Evolutionary conservation across 306 rosid species (phyloP).

Genomic region (Castanea sativa): DNA sequence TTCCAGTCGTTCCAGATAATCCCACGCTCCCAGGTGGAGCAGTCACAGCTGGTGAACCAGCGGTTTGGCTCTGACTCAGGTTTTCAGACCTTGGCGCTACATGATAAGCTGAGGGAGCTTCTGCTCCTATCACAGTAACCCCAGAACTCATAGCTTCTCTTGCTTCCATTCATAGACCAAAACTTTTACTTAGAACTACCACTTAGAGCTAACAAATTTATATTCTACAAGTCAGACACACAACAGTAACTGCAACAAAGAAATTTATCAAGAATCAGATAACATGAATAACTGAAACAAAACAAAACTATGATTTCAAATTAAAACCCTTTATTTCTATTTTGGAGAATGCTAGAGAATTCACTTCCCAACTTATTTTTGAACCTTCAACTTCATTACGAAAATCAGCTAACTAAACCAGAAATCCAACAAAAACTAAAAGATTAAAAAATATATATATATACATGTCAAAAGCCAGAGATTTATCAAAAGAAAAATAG

Average conservation of each 20-base stretch:
- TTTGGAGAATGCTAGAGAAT: neutral
- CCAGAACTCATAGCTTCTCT: conserved; percentile 71
- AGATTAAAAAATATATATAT: neutral
- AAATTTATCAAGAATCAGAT: neutral
- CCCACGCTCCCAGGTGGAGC: conserved; percentile 53
- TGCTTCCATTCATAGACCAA: conserved; percentile 60
- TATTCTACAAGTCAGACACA: conserved; percentile 16
- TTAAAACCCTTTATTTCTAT: neutral
- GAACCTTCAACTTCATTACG: conserved; percentile 22
- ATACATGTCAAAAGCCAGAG: conserved; percentile 9
- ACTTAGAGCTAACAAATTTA: conserved; percentile 1
- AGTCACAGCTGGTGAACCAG: conserved; percentile 12
- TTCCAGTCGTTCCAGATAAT: conserved; percentile 39
- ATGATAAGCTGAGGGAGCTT: conserved; percentile 80
- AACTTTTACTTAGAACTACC: neutral
- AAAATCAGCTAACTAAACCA: conserved; percentile 21
- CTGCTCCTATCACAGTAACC: conserved; percentile 81
- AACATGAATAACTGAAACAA: neutral
- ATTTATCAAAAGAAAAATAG: conserved; percentile 7
- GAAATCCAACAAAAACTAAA: neutral
- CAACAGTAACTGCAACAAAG: conserved; percentile 42
- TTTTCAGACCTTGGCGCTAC: conserved; percentile 77
- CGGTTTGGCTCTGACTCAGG: conserved; percentile 38
- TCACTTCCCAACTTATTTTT: conserved; percentile 8
- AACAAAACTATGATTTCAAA: neutral